Evolutionary conservation across 495 filamentous ascomycete genomes (phyloP).

Genomic region (Talaromyces nanjingensis): DNA sequence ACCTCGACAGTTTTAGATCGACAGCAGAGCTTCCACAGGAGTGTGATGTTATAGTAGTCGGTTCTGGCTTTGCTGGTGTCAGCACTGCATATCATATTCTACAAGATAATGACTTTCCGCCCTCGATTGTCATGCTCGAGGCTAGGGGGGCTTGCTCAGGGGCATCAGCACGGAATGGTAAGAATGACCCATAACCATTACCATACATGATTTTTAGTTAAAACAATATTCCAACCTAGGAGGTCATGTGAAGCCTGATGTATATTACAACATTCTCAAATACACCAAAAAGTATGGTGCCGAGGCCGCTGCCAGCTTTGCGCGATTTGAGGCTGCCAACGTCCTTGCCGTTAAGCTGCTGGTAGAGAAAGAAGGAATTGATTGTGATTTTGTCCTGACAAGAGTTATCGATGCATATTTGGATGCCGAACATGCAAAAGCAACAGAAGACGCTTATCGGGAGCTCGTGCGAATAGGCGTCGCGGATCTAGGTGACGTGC

Average conservation of each 20-base stretch:
- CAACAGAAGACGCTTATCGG: neutral
- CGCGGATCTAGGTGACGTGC: neutral
- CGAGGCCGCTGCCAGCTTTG: neutral
- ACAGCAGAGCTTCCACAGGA: conserved; percentile 53
- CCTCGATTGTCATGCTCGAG: conserved; percentile 58
- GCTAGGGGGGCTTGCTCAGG: conserved; percentile 72
- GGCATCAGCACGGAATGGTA: conserved; percentile 51
- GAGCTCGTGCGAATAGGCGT: neutral
- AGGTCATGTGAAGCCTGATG: neutral
- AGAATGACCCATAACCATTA: neutral
- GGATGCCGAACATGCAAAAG: neutral
- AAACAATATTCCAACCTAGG: neutral
- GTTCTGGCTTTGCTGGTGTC: conserved; percentile 65
- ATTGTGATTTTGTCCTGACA: conserved; percentile 3
- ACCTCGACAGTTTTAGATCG: conserved; percentile 52
- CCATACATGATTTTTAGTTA: neutral
- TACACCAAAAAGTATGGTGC: neutral
- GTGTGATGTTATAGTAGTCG: conserved; percentile 63
- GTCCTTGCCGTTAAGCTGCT: neutral
- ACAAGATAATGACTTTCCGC: conserved; percentile 35
- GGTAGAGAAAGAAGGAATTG: neutral
- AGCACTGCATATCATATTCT: conserved; percentile 61
- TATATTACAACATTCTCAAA: neutral
- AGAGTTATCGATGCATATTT: neutral
- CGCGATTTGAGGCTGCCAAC: neutral